phyloP scores from a whole-genome alignment of 1,284 basidiomycete genomes.

The Cutaneotrichosporon sp. region DNA sequence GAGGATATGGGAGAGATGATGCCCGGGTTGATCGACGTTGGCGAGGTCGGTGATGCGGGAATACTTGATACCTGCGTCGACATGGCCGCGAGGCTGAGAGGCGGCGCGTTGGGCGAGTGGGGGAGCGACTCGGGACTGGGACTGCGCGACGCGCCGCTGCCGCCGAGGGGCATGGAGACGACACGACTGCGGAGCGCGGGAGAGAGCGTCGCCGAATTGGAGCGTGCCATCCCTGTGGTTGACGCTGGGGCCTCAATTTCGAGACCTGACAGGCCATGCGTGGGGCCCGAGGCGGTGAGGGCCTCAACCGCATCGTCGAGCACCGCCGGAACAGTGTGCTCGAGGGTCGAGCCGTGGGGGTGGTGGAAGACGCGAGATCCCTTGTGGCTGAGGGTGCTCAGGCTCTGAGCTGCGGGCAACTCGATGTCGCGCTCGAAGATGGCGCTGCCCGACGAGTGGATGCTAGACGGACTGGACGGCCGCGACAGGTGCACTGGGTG shows the following conservation, averaged over 20 bases:
- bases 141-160: conserved; percentile 10
- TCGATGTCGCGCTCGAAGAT: conserved; percentile 50
- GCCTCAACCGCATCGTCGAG: conserved; percentile 49
- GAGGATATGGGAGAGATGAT: conserved; percentile 12
- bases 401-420: conserved; percentile 31
- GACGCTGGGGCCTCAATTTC: conserved; percentile 40
- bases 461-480: conserved; percentile 39
- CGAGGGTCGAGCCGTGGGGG: conserved; percentile 40
- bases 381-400: conserved; percentile 40
- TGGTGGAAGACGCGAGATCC: conserved; percentile 36
- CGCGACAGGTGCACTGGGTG: conserved; percentile 18
- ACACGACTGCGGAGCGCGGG: conserved; percentile 22
- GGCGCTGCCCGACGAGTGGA: conserved; percentile 43
- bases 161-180: conserved; percentile 2
- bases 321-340: conserved; percentile 46
- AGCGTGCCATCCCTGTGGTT: conserved; percentile 16
- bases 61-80: too few species aligned
- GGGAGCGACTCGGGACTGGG: conserved; percentile 11
- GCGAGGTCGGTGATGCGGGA: not conserved
- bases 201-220: conserved; percentile 26
- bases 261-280: conserved; percentile 24
- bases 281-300: conserved; percentile 24
- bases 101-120: not conserved
- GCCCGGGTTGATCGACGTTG: too few species aligned
- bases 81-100: conserved; percentile 5